Conservation (phyloP, 495 filamentous ascomycete species). For the Penicillium flavigenum region DNA sequence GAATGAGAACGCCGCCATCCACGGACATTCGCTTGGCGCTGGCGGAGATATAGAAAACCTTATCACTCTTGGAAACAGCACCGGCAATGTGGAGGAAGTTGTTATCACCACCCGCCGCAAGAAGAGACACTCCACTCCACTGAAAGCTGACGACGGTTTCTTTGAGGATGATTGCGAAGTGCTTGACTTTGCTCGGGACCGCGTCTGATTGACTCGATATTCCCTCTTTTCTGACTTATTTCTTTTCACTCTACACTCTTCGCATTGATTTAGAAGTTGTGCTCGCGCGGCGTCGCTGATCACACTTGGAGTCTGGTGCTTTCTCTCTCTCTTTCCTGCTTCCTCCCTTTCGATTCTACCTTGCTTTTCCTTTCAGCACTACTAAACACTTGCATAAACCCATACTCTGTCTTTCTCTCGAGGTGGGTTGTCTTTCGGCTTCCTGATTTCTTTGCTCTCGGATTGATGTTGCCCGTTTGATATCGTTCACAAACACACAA, state of each 20-base stretch:
- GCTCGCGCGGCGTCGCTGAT: slow-evolving; percentile 23
- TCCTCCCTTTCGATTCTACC: slow-evolving; percentile 4
- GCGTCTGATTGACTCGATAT: slow-evolving; percentile 55
- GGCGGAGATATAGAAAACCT: slow-evolving; percentile 53
- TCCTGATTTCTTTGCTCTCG: slow-evolving; percentile 13
- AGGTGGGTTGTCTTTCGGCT: slow-evolving; percentile 8
- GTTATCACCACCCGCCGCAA: slow-evolving; percentile 75
- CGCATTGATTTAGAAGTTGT: slow-evolving; percentile 24
- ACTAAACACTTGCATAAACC: slow-evolving; percentile 27
- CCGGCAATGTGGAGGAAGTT: slow-evolving; percentile 73
- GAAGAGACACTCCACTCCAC: slow-evolving; percentile 46
- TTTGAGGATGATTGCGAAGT: slow-evolving; percentile 95
- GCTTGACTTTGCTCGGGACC: slow-evolving; percentile 83
- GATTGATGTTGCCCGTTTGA: slow-evolving; percentile 10
- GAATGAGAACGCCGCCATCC: slow-evolving; percentile 39
- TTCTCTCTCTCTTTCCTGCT: slow-evolving; percentile 9
- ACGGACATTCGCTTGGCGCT: slow-evolving; percentile 38
- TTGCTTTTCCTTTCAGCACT: neutral
- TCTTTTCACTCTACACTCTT: slow-evolving; percentile 15
- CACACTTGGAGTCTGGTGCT: slow-evolving; percentile 20
- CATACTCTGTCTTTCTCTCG: slow-evolving; percentile 12
- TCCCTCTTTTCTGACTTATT: neutral
- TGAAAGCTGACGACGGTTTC: slow-evolving; percentile 72
- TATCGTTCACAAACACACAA: slow-evolving; percentile 25
- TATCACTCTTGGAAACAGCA: slow-evolving; percentile 54